These are phyloP conservation scores for Cicer bijugum DNA, from an alignment of 306 rosid genomes.

Conservation along the genomic window DNA sequence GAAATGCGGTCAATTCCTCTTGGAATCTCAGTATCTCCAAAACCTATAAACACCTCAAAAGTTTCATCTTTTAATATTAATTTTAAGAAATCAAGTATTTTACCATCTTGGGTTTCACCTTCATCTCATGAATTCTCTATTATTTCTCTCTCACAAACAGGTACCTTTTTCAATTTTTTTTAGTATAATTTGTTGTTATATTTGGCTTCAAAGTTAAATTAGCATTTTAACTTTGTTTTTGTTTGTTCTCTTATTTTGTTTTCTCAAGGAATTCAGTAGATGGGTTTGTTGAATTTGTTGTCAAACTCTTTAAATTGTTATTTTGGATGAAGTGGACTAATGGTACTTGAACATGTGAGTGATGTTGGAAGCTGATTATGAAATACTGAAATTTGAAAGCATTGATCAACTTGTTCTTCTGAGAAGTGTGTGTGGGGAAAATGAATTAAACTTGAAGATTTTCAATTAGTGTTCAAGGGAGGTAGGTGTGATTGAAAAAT, in stretches of 20 bases:
- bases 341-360: background rate
- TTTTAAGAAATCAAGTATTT: slow-evolving; percentile 52
- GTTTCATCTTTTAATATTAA: slow-evolving; percentile 49
- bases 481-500: slow-evolving; percentile 24
- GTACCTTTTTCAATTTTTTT: slow-evolving; percentile 42
- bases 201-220: too few species aligned
- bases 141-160: slow-evolving; percentile 63
- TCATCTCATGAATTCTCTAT: slow-evolving; percentile 51
- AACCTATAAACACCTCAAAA: slow-evolving; percentile 55
- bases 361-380: slow-evolving; percentile 15
- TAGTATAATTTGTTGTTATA: background rate
- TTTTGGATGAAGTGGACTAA: slow-evolving; percentile 21
- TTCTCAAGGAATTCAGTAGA: slow-evolving; percentile 26
- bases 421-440: background rate
- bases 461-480: slow-evolving; percentile 30
- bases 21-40: slow-evolving; percentile 64
- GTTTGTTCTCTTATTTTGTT: background rate
- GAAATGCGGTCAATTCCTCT: slow-evolving; percentile 83
- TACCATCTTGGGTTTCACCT: slow-evolving; percentile 53
- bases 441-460: slow-evolving; percentile 29
- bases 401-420: slow-evolving; percentile 4
- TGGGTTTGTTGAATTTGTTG: slow-evolving; percentile 37
- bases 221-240: background rate
- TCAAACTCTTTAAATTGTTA: slow-evolving; percentile 16
- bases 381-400: slow-evolving; percentile 38